phyloP scores from a whole-genome alignment of 805 yeast genomes.

The Suhomyces kilbournensis region DNA sequence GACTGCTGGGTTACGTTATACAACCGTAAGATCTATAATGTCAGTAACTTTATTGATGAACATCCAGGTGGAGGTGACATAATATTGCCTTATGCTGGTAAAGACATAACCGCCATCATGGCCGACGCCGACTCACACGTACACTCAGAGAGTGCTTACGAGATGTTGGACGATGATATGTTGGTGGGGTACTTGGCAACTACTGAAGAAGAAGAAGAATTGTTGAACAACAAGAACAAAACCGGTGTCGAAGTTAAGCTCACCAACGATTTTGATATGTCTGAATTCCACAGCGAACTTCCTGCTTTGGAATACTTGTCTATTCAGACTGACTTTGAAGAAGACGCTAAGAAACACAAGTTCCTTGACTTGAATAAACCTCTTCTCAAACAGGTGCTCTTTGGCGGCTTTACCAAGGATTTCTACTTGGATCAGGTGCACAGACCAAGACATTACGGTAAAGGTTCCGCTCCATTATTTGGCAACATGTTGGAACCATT shows the following conservation, averaged over 20 bases:
- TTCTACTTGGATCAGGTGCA: slow-evolving; percentile 95
- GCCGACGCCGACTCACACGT: slow-evolving; percentile 69
- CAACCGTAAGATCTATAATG: slow-evolving; percentile 79
- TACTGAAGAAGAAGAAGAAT: slow-evolving; percentile 67
- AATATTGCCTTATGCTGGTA: slow-evolving; percentile 57
- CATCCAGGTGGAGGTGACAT: slow-evolving; percentile 69
- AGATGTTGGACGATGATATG: slow-evolving; percentile 77
- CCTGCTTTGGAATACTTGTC: slow-evolving; percentile 73
- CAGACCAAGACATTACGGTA: slow-evolving; percentile 96
- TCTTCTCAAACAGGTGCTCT: slow-evolving; percentile 73
- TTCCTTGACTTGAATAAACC: slow-evolving; percentile 86
- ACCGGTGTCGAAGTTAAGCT: slow-evolving; percentile 58
- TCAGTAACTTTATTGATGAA: slow-evolving; percentile 66
- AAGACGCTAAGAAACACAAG: slow-evolving; percentile 72
- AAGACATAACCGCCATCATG: slow-evolving; percentile 68
- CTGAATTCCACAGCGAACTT: slow-evolving; percentile 53
- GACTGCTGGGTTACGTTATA: slow-evolving; percentile 82
- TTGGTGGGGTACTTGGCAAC: slow-evolving; percentile 84
- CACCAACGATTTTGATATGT: slow-evolving; percentile 27
- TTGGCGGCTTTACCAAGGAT: slow-evolving; percentile 74
- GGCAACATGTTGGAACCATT: slow-evolving; percentile 94
- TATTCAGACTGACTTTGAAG: slow-evolving; percentile 72
- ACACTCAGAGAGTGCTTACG: slow-evolving; percentile 84
- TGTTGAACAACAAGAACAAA: slow-evolving; percentile 58
- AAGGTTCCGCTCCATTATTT: slow-evolving; percentile 93